Percentiles rank a stretch among this genome's conserved stretches.
Conservation (phyloP, 768 basidiomycete genomes). For the Pholiota molesta region DNA sequence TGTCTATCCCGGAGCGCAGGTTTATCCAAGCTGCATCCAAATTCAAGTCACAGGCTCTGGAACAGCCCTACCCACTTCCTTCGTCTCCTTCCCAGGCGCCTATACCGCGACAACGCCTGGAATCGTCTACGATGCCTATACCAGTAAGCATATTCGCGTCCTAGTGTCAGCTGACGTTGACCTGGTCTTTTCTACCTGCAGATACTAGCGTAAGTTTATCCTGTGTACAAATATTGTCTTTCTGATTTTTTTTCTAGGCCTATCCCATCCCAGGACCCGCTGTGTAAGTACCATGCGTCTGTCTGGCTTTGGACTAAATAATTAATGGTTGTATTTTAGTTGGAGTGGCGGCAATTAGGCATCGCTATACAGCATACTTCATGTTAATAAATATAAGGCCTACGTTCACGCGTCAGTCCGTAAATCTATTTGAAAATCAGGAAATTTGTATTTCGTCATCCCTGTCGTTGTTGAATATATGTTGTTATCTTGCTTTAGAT, state of each 20-base stretch:
- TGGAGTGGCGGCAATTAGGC: constrained; percentile 16
- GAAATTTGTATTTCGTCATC: not conserved
- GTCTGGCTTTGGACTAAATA: too few relatives aligned
- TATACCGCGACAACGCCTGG: constrained; percentile 40
- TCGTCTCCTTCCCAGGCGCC: constrained; percentile 53
- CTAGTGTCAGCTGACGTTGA: not conserved
- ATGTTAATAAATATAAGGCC: not conserved
- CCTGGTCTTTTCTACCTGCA: constrained; percentile 12
- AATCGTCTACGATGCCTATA: constrained; percentile 41
- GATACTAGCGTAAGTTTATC: constrained; percentile 30
- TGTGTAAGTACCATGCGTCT: constrained; percentile 30
- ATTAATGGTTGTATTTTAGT: not conserved
- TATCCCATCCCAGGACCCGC: constrained; percentile 48
- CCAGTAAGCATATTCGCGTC: constrained; percentile 21
- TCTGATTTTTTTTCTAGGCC: constrained; percentile 17
- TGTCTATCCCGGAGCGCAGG: constrained; percentile 44
- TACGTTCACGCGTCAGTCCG: not conserved
- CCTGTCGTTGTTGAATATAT: not conserved
- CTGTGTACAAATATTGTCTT: not conserved
- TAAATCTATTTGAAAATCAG: not conserved
- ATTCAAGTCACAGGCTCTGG: constrained; percentile 49
- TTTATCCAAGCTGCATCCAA: constrained; percentile 51
- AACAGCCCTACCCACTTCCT: constrained; percentile 42
- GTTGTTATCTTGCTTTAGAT: not conserved
- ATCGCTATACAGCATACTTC: not conserved